These are phyloP conservation scores for Zygosaccharomyces bisporus DNA, from an alignment of 805 yeast genomes.

Conservation along the genomic window DNA sequence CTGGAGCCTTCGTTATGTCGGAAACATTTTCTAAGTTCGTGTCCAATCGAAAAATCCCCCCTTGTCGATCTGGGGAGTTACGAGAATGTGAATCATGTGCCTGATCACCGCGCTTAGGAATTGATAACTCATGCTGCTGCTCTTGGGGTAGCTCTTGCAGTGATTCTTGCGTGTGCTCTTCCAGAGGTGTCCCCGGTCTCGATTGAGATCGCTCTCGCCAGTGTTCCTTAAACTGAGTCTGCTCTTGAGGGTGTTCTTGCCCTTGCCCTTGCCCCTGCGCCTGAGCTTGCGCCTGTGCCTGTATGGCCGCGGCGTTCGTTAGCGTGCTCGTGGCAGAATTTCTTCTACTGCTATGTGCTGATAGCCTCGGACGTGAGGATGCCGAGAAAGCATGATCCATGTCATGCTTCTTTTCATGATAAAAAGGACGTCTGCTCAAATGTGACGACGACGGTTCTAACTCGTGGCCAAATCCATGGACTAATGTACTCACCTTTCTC, in stretches of 20 bases:
- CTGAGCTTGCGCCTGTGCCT: neutral
- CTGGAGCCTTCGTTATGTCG: conserved; percentile 24
- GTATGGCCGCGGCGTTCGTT: conserved; percentile 1
- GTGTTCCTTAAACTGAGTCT: too few species aligned
- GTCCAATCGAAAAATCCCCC: conserved; percentile 23
- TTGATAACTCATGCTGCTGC: neutral
- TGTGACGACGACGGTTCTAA: conserved; percentile 3
- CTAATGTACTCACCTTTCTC: conserved; percentile 25
- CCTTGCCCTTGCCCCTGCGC: neutral
- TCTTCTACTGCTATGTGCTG: conserved; percentile 10
- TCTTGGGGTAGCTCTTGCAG: neutral
- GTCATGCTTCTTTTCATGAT: conserved; percentile 3
- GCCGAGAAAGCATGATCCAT: neutral
- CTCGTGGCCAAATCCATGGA: conserved; percentile 22
- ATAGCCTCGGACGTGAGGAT: conserved; percentile 7
- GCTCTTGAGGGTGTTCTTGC: neutral
- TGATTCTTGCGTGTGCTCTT: neutral
- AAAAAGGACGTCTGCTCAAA: neutral
- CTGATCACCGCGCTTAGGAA: too few species aligned
- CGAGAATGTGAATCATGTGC: neutral
- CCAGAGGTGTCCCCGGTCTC: neutral
- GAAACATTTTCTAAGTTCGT: conserved; percentile 30
- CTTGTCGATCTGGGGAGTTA: neutral
- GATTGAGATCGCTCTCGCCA: neutral
- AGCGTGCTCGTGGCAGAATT: conserved; percentile 10